These are phyloP conservation scores for Coemansia javaensis DNA, from an alignment of 192 early-diverging fungal species.

Conservation along the genomic window DNA sequence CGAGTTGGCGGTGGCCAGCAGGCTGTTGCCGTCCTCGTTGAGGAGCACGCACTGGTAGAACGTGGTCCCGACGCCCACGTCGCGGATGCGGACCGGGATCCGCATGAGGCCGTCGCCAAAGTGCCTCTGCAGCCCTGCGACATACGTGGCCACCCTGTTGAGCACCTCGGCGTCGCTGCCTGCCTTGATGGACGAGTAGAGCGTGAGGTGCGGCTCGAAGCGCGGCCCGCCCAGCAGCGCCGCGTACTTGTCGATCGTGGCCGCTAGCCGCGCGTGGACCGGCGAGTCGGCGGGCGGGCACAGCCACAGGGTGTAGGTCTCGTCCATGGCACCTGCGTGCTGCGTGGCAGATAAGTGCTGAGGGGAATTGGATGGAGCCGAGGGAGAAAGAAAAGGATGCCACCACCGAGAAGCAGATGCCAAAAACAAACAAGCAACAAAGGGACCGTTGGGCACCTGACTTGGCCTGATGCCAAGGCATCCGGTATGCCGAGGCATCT, in stretches of 20 bases:
- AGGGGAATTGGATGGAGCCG: too few species aligned
- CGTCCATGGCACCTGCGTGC: too few species aligned
- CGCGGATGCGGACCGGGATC: constrained; percentile 9
- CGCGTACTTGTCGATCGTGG: constrained; percentile 7
- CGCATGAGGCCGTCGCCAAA: constrained; percentile 1
- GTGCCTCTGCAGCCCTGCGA: constrained; percentile 4
- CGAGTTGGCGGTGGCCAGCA: constrained; percentile 10
- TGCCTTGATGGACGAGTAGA: constrained; percentile 27
- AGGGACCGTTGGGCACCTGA: too few species aligned
- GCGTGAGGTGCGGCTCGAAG: constrained; percentile 29
- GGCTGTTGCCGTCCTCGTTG: background rate
- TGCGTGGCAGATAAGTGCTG: too few species aligned
- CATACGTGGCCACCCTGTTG: constrained; percentile 11
- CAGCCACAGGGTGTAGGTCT: constrained; percentile 44
- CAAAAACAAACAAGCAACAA: too few species aligned
- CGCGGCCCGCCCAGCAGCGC: constrained; percentile 4
- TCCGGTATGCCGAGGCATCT: too few species aligned
- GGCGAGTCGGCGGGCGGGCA: constrained; percentile 14
- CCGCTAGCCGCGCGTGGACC: constrained; percentile 1
- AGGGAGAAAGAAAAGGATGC: too few species aligned
- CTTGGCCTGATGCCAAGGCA: too few species aligned
- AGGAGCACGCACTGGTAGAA: constrained; percentile 37
- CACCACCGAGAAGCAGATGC: too few species aligned
- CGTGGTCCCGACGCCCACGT: constrained; percentile 7
- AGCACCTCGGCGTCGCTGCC: constrained; percentile 11